Percentiles rank a stretch among this genome's conserved stretches.
Conservation (phyloP, 495 filamentous ascomycete genomes). For the Jackrogersella multiformis region DNA sequence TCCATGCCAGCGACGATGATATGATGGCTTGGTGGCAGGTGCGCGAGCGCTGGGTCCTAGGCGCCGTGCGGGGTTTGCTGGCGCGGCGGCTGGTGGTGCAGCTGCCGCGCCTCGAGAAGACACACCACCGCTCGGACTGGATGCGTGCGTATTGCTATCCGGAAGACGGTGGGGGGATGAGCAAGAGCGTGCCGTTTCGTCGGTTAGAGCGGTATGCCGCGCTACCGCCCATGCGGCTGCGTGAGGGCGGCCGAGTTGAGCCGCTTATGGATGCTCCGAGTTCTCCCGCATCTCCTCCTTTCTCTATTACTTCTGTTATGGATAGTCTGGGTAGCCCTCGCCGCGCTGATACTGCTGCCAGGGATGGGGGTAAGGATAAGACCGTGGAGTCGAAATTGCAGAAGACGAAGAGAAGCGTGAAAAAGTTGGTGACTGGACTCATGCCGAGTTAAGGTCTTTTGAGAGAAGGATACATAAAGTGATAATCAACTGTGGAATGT, state of each 20-base stretch:
- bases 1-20: not conserved
- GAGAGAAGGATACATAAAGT: not conserved
- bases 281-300: not conserved
- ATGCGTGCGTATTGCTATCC: not conserved
- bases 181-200: not conserved
- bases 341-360: too few species aligned
- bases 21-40: not conserved
- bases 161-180: not conserved
- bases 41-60: conserved; percentile 15
- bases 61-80: conserved; percentile 2
- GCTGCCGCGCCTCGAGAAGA: not conserved
- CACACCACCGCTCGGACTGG: conserved; percentile 1
- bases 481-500: too few species aligned
- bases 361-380: not conserved
- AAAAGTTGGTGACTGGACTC: not conserved
- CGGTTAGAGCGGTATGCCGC: conserved; percentile 7
- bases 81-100: not conserved
- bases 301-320: not conserved
- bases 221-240: conserved; percentile 3
- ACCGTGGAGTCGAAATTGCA: not conserved
- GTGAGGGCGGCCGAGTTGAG: conserved; percentile 1
- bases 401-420: conserved; percentile 11
- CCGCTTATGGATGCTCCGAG: not conserved
- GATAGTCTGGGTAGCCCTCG: not conserved
- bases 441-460: not conserved